Base-by-base conservation (phyloP, 2,329 filamentous ascomycete genomes). In the Aspergillus clavatus region DNA sequence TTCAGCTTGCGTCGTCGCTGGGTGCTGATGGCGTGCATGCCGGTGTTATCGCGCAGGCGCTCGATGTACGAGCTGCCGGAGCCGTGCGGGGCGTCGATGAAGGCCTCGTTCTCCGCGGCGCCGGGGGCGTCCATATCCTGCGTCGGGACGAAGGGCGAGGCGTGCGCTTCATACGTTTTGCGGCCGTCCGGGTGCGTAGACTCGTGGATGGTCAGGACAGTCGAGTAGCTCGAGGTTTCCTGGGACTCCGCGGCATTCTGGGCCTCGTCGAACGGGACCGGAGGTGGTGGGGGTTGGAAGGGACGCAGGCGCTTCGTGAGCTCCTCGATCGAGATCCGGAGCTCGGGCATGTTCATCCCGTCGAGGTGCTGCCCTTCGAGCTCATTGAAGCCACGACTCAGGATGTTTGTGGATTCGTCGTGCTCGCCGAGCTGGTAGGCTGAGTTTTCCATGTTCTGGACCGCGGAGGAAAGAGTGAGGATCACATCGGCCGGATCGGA, bases 1-100 rank as follows among this genome's bases (percentile, higher is more conserved):
- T 89, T 95, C 63, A 96, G 74, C 75, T 93, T 94, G 65, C 89
- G 79, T 72, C 95, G 89, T 69, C 93, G 80, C 77, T 85, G 89
- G 58, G 96, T 91, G 64, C 88, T 95, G 65, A 98, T 89, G 53
- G 89, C 81, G 50, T 84, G 73, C 84, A 95, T 90, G 66, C 67
- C 60, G 55, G 59, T 57, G 53, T 73, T 69, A 46, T 66, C 56
- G 40, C 80, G 79, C 74, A 87, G 81, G 55, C 86, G 83, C 65
- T 86, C 81, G 22, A 88, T 73, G 63, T 89, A 90, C 39, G 60
- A 64, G 47, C 53, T 56, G 36, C 55, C 57, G 12, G 58, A 50
- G 40, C 50, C 52, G 12, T 47, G 76, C 6, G 81, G 80, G 64
- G 84, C 81, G 63, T 86, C 83, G 50, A 87, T 59, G 50, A 56